These are phyloP conservation scores for Clonostachys chloroleuca DNA, from an alignment of 2,329 filamentous ascomycete genomes.

Conservation along the genomic window DNA sequence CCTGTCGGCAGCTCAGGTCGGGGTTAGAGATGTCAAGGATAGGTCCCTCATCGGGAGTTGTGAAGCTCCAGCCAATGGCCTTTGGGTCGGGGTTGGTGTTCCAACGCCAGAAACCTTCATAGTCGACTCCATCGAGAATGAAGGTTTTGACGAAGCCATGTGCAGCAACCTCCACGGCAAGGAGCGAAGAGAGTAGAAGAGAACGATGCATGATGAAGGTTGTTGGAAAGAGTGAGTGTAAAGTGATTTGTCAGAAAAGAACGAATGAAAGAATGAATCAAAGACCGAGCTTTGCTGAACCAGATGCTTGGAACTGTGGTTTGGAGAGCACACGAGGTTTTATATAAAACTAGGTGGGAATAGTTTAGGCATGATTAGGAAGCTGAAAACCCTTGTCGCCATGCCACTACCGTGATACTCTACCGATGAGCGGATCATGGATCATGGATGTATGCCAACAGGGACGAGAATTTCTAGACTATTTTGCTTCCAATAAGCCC, in stretches of 20 bases:
- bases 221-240: neutral
- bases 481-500: too few species aligned
- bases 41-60: constrained; percentile 42
- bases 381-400: too few species aligned
- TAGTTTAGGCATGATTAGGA: too few species aligned
- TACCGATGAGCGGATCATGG: too few species aligned
- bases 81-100: constrained; percentile 22
- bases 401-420: too few species aligned
- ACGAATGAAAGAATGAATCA: too few species aligned
- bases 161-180: constrained; percentile 12
- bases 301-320: too few species aligned
- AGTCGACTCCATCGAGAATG: constrained; percentile 21
- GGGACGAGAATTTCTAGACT: too few species aligned
- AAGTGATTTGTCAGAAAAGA: neutral
- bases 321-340: too few species aligned
- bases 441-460: too few species aligned
- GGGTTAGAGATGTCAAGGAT: constrained; percentile 30
- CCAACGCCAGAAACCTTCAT: constrained; percentile 21
- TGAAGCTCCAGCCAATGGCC: constrained; percentile 30
- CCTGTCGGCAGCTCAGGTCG: constrained; percentile 39
- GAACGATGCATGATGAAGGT: constrained; percentile 7
- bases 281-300: too few species aligned
- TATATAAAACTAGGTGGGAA: too few species aligned
- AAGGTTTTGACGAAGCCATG: constrained; percentile 15
- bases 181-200: constrained; percentile 4